Conservation (phyloP, 2,329 filamentous ascomycete genomes). For the Penicillium sp. region DNA sequence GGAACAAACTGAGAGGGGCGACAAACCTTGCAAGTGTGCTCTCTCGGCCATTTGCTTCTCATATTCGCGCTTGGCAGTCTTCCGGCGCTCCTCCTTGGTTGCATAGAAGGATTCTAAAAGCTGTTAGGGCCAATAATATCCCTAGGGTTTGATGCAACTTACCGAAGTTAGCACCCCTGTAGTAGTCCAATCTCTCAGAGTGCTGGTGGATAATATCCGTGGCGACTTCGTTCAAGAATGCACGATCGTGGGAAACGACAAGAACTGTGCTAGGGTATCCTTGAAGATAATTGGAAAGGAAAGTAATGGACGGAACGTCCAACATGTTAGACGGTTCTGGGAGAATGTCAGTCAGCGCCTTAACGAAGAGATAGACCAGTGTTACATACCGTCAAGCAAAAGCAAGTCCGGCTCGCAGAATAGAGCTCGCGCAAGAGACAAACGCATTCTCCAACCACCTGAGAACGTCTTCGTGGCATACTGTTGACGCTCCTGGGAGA, state of each 20-base stretch:
- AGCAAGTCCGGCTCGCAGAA: slow-evolving; percentile 97
- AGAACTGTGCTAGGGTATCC: slow-evolving; percentile 90
- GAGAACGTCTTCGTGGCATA: slow-evolving; percentile 96
- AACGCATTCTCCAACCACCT: slow-evolving; percentile 98
- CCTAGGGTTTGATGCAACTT: slow-evolving; percentile 20
- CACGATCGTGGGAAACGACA: slow-evolving; percentile 97
- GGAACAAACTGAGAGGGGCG: neutral
- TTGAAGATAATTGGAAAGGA: slow-evolving; percentile 93
- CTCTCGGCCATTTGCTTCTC: slow-evolving; percentile 96
- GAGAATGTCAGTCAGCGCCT: slow-evolving; percentile 20
- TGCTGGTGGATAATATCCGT: slow-evolving; percentile 99
- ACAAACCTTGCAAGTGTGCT: slow-evolving; percentile 74
- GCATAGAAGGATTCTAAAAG: slow-evolving; percentile 81
- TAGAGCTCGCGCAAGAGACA: slow-evolving; percentile 88
- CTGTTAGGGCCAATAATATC: slow-evolving; percentile 18
- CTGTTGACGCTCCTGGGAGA: slow-evolving; percentile 89
- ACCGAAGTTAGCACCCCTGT: slow-evolving; percentile 91
- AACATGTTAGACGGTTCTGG: slow-evolving; percentile 98
- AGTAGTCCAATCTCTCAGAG: slow-evolving; percentile 95
- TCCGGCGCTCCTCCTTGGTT: slow-evolving; percentile 93
- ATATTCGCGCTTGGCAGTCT: slow-evolving; percentile 95
- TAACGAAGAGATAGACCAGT: neutral
- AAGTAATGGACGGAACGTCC: slow-evolving; percentile 99
- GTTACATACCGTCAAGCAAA: slow-evolving; percentile 68
- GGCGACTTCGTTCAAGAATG: slow-evolving; percentile 98